A percentile compares a stretch with the other conserved stretches of the same genome.
Conservation (phyloP, 2,329 filamentous ascomycete genomes). For the Penicillium hesseltinei region DNA sequence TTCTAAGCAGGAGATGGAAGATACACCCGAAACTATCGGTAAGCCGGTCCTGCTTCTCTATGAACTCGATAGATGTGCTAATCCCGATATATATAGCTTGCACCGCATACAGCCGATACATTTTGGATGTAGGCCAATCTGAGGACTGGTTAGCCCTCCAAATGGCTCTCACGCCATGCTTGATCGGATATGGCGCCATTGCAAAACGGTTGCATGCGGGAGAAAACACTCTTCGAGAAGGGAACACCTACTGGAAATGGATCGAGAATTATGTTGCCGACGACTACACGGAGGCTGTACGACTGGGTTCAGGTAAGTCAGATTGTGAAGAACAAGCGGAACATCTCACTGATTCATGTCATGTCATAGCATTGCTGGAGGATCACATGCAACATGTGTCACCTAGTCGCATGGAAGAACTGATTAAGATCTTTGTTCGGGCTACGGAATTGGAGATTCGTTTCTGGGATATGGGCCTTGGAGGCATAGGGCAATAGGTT, state of each 20-base stretch:
- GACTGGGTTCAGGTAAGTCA: conserved; percentile 63
- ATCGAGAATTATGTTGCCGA: conserved; percentile 83
- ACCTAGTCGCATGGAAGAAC: conserved; percentile 71
- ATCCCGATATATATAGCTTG: conserved; percentile 53
- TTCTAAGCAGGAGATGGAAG: conserved; percentile 68
- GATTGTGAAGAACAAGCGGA: not conserved
- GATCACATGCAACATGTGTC: conserved; percentile 71
- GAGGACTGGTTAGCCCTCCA: conserved; percentile 87
- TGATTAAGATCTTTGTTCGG: conserved; percentile 80
- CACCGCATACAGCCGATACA: conserved; percentile 79
- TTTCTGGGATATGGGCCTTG: conserved; percentile 70
- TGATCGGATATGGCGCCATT: conserved; percentile 84
- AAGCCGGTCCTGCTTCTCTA: conserved; percentile 15
- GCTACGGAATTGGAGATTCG: conserved; percentile 77
- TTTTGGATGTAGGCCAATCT: conserved; percentile 82
- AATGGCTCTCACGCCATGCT: conserved; percentile 77
- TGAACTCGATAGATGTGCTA: not conserved
- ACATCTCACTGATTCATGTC: conserved; percentile 9
- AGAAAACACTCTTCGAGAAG: conserved; percentile 57
- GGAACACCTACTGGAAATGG: conserved; percentile 84
- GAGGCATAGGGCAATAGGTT: conserved; percentile 16
- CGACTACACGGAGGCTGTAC: conserved; percentile 73
- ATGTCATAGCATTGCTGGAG: conserved; percentile 66
- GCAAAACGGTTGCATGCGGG: conserved; percentile 68
- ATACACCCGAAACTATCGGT: conserved; percentile 72